Conservation (phyloP, 2,329 filamentous ascomycete species). For the Beauveria sp. region DNA sequence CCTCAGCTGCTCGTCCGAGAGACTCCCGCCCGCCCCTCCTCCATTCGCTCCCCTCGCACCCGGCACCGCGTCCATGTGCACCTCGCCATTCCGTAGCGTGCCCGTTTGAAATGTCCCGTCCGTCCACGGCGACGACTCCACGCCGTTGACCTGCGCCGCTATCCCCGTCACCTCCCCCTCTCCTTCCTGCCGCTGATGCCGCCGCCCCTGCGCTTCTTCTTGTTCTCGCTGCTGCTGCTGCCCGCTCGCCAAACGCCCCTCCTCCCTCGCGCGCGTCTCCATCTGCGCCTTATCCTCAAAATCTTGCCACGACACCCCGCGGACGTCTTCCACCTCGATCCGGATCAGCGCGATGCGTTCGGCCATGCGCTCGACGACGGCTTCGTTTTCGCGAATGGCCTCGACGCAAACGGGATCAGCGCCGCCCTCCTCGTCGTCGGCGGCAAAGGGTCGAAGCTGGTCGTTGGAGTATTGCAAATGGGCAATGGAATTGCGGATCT, state of each 20-base stretch:
- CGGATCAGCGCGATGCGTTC: conserved; percentile 57
- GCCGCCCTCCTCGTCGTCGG: conserved; percentile 25
- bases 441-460: conserved; percentile 62
- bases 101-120: conserved; percentile 59
- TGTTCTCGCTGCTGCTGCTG: background rate
- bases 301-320: conserved; percentile 50
- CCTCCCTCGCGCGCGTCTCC: conserved; percentile 13
- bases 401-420: conserved; percentile 51
- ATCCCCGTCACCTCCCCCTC: background rate
- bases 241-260: background rate
- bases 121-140: conserved; percentile 42
- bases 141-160: background rate
- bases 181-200: background rate
- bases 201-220: background rate
- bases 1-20: conserved; percentile 54
- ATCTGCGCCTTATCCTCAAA: conserved; percentile 39
- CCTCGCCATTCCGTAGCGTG: conserved; percentile 42
- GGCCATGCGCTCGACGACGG: conserved; percentile 60
- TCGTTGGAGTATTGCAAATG: conserved; percentile 69
- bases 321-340: conserved; percentile 50
- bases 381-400: conserved; percentile 64
- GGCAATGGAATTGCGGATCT: conserved; percentile 66
- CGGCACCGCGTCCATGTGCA: conserved; percentile 34
- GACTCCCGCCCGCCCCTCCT: conserved; percentile 31
- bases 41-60: background rate